Conservation (phyloP, 306 rosid species). For the Inga oerstediana region DNA sequence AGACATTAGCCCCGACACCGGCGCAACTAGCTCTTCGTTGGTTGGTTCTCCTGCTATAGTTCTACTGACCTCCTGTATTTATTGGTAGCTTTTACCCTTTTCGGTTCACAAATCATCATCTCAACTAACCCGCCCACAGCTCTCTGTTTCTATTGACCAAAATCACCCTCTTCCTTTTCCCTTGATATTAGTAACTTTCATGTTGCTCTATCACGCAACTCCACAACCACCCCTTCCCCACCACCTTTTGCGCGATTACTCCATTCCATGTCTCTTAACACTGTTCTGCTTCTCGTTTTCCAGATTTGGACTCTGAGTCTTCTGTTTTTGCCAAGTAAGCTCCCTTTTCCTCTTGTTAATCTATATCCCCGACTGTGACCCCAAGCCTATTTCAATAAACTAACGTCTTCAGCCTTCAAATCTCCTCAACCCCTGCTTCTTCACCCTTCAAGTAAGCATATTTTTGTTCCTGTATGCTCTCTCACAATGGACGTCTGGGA, state of each 20-base stretch:
- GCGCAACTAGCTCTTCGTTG: neutral
- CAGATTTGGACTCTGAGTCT: slow-evolving; percentile 24
- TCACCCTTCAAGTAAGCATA: neutral
- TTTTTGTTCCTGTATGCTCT: neutral
- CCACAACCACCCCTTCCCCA: slow-evolving; percentile 25
- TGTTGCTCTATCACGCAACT: slow-evolving; percentile 26
- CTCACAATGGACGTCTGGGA: slow-evolving; percentile 38
- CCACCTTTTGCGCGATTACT: slow-evolving; percentile 28
- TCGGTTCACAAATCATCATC: slow-evolving; percentile 42
- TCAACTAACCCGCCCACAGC: slow-evolving; percentile 8
- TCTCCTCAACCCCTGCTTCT: slow-evolving; percentile 5
- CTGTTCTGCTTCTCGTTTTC: neutral
- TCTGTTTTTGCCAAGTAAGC: slow-evolving; percentile 21
- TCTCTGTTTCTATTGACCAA: slow-evolving; percentile 11
- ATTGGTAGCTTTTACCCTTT: neutral
- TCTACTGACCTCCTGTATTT: neutral
- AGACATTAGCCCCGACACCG: neutral
- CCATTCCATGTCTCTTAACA: slow-evolving; percentile 22
- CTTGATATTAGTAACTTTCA: slow-evolving; percentile 2
- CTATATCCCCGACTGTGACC: slow-evolving; percentile 2
- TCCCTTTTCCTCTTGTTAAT: slow-evolving; percentile 8
- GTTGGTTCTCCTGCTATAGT: neutral
- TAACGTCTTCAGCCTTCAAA: neutral
- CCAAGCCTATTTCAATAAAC: slow-evolving; percentile 4
- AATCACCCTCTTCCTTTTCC: slow-evolving; percentile 28